Evolutionary conservation across 306 rosid genomes (phyloP).

Genomic region (Glycyrrhiza uralensis): DNA sequence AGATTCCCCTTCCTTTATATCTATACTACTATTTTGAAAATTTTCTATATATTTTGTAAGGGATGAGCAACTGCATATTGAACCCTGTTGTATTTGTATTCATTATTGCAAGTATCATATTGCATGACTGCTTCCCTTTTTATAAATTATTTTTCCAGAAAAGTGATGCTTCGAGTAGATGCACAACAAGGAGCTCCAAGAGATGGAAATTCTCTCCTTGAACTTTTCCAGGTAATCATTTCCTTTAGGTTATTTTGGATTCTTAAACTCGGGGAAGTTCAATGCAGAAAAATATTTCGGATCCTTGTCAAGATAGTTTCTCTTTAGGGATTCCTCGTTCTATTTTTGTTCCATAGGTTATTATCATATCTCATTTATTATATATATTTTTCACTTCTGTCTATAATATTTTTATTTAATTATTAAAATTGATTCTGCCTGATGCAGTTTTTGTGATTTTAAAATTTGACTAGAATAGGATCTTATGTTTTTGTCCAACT

Average conservation of each 20-base stretch:
- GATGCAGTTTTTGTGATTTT: too few relatives aligned
- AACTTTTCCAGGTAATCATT: constrained; percentile 72
- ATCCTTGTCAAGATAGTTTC: too few relatives aligned
- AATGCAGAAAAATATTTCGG: background rate
- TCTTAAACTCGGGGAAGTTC: background rate
- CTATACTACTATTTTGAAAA: background rate
- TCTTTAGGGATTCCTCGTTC: too few relatives aligned
- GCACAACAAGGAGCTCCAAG: constrained; percentile 94
- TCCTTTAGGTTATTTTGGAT: background rate
- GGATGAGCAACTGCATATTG: background rate
- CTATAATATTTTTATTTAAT: too few relatives aligned
- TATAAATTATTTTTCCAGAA: constrained; percentile 48
- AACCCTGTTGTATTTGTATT: background rate
- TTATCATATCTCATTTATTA: too few relatives aligned
- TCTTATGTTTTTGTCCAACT: too few relatives aligned
- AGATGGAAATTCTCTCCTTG: constrained; percentile 89
- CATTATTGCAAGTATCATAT: background rate
- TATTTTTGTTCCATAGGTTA: too few relatives aligned
- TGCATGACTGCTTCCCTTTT: constrained; percentile 18
- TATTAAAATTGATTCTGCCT: too few relatives aligned
- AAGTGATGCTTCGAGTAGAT: constrained; percentile 92
- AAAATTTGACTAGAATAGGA: too few relatives aligned
- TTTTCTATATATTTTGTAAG: background rate
- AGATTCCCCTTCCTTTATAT: background rate
- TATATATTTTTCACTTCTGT: too few relatives aligned